Evolutionary conservation across 2,329 filamentous ascomycete species (phyloP).

Genomic region (Fusarium falciforme): DNA sequence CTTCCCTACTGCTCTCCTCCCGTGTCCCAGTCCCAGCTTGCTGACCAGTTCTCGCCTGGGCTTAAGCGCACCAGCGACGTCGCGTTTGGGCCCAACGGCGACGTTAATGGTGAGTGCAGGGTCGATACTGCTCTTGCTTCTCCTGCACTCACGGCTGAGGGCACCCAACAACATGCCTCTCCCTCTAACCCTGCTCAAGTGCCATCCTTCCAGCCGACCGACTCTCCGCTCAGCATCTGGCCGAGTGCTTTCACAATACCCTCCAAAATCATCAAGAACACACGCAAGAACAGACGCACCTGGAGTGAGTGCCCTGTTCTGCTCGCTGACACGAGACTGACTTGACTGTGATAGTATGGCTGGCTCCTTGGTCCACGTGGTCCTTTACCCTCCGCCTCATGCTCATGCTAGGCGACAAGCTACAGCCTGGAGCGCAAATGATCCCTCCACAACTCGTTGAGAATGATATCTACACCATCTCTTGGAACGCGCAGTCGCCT

Average conservation of each 20-base stretch:
- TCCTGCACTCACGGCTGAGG: slow-evolving; percentile 31
- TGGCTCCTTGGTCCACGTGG: slow-evolving; percentile 50
- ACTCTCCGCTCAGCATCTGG: slow-evolving; percentile 42
- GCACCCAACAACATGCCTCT: slow-evolving; percentile 9
- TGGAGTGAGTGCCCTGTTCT: slow-evolving; percentile 48
- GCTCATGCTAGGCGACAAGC: slow-evolving; percentile 46
- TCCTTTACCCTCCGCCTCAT: slow-evolving; percentile 49
- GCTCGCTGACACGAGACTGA: not conserved
- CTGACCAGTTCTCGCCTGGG: not conserved
- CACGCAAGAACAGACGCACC: slow-evolving; percentile 44
- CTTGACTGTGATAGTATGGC: slow-evolving; percentile 34
- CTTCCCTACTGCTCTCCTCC: slow-evolving; percentile 23
- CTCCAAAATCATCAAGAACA: slow-evolving; percentile 45
- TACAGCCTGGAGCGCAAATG: slow-evolving; percentile 37
- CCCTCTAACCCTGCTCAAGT: slow-evolving; percentile 17
- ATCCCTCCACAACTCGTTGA: slow-evolving; percentile 40
- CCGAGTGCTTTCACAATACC: slow-evolving; percentile 45
- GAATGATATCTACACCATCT: slow-evolving; percentile 45
- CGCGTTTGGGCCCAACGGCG: slow-evolving; percentile 22
- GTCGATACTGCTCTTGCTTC: slow-evolving; percentile 21
- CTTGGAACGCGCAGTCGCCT: slow-evolving; percentile 30
- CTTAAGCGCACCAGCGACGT: slow-evolving; percentile 25
- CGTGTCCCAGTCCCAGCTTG: slow-evolving; percentile 8
- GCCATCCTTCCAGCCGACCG: slow-evolving; percentile 5
- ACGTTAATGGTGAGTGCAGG: slow-evolving; percentile 27